Base-by-base conservation (phyloP, 2,329 filamentous ascomycete species). In the Colletotrichum salicis region DNA sequence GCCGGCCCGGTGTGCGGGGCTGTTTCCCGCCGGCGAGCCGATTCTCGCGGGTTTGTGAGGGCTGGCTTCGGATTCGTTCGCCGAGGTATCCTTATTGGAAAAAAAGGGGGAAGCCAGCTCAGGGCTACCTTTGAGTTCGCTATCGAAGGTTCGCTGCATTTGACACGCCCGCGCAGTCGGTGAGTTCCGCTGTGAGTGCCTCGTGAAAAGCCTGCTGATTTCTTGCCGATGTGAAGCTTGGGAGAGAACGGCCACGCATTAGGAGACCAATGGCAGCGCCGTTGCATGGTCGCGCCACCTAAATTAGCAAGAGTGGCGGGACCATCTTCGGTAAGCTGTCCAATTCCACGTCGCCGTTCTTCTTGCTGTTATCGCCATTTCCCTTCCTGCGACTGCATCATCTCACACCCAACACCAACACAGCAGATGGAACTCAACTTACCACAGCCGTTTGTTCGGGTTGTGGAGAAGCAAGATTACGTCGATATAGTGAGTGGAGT, bases 141-240 rank as follows among this genome's bases (percentile, higher is more conserved):
- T 6, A 27, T 29, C 41, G 41, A 62, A 33, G 41, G 27, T 52
- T 51, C 29, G 59, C 41, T 48, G 19, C 19, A 22, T 33, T 45
- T 19, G 27, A 60, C 24, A 45, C 22, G 27, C 27, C 13, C 11
- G 59, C 45, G 7, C 15, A n/a, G 29, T 29, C 22, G 51, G 37
- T 12, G 37, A 7, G 24, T 5, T 35, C 33, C 31, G 11, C 51
- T 48, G 15, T n/a, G 27, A 58, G 19, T 48, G 63, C 63, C 52
- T 58, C 54, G 54, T 29, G n/a, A 35, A 65, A 65, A 65, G 63
- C 63, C 63, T 65, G 54, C 63, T 58, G 52, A 57, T 65, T 31
- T 56, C 24, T 51, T 31, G 37, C 35, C 63, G 37, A 27, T 56
- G 27, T 15, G 48, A 65, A 65, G 54, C 63, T 65, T 65, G 7